Evolutionary conservation across 495 filamentous ascomycete genomes (phyloP).

Genomic region (Aspergillus leporis): DNA sequence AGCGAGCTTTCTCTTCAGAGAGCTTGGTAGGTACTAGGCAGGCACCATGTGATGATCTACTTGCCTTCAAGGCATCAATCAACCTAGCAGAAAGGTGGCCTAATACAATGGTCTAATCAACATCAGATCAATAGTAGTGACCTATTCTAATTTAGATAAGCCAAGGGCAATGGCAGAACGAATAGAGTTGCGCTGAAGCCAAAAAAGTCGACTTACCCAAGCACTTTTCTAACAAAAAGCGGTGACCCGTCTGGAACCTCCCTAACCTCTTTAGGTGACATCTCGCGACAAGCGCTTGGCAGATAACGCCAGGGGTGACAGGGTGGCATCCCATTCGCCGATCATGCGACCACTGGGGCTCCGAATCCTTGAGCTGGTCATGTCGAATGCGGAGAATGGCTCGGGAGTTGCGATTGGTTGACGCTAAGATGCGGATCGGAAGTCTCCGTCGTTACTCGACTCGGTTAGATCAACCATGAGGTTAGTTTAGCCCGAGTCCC

Average conservation of each 20-base stretch:
- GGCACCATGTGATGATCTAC: neutral
- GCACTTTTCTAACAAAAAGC: slow-evolving; percentile 6
- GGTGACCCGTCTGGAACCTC: slow-evolving; percentile 10
- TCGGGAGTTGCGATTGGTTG: slow-evolving; percentile 9
- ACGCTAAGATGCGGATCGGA: slow-evolving; percentile 6
- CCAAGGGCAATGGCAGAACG: no score
- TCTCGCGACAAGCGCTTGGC: slow-evolving; percentile 23
- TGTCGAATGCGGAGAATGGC: slow-evolving; percentile 26
- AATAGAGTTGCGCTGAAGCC: slow-evolving; percentile 18
- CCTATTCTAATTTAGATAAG: no score
- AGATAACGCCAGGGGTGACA: neutral
- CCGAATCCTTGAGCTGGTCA: slow-evolving; percentile 6
- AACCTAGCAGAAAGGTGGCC: neutral
- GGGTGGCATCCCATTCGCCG: slow-evolving; percentile 12
- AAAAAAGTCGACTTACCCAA: slow-evolving; percentile 12
- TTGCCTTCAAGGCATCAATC: neutral
- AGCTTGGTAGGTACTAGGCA: neutral
- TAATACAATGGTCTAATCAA: neutral
- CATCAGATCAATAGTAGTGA: neutral
- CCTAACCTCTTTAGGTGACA: slow-evolving; percentile 21
- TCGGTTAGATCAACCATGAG: slow-evolving; percentile 4
- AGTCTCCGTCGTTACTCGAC: slow-evolving; percentile 12
- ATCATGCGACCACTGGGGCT: neutral
- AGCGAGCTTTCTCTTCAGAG: neutral
- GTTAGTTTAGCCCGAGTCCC: slow-evolving; percentile 6